These are phyloP conservation scores for Paracoccidioides brasiliensis DNA, from an alignment of 2,329 filamentous ascomycete genomes.

Conservation along the genomic window DNA sequence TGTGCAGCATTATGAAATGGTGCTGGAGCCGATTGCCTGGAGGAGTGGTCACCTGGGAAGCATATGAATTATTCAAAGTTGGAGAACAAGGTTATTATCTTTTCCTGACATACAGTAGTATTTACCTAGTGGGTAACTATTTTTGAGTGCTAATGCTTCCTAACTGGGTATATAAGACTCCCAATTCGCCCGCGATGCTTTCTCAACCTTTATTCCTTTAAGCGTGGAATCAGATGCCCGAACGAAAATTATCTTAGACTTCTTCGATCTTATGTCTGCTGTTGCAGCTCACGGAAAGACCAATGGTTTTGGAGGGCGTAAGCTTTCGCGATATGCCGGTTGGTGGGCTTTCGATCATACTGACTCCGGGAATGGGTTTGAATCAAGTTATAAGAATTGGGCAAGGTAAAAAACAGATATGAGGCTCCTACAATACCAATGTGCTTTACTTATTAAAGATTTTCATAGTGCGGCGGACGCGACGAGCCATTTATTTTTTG, in stretches of 20 bases:
- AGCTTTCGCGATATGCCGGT: conserved; percentile 85
- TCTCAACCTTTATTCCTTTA: conserved; percentile 90
- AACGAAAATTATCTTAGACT: conserved; percentile 83
- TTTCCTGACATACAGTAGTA: background rate
- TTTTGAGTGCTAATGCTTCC: background rate
- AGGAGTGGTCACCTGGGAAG: conserved; percentile 91
- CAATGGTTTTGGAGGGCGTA: conserved; percentile 85
- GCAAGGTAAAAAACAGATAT: conserved; percentile 44
- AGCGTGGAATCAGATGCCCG: conserved; percentile 79
- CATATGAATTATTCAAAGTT: conserved; percentile 89
- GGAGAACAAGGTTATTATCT: conserved; percentile 66
- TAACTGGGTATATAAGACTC: conserved; percentile 50
- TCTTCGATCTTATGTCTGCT: conserved; percentile 84
- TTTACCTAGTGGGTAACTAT: background rate
- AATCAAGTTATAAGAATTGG: conserved; percentile 87
- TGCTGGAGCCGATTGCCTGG: conserved; percentile 89
- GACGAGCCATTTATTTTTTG: conserved; percentile 94
- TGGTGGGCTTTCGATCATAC: conserved; percentile 98
- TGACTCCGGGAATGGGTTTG: conserved; percentile 81
- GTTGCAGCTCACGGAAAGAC: conserved; percentile 85
- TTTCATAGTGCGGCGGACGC: conserved; percentile 70
- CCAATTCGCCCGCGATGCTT: conserved; percentile 78
- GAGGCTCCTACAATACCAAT: conserved; percentile 3
- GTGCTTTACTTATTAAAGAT: conserved; percentile 1
- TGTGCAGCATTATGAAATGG: conserved; percentile 94